Evolutionary conservation across 2,329 filamentous ascomycete species (phyloP).

Genomic region (Cadophora sp.): DNA sequence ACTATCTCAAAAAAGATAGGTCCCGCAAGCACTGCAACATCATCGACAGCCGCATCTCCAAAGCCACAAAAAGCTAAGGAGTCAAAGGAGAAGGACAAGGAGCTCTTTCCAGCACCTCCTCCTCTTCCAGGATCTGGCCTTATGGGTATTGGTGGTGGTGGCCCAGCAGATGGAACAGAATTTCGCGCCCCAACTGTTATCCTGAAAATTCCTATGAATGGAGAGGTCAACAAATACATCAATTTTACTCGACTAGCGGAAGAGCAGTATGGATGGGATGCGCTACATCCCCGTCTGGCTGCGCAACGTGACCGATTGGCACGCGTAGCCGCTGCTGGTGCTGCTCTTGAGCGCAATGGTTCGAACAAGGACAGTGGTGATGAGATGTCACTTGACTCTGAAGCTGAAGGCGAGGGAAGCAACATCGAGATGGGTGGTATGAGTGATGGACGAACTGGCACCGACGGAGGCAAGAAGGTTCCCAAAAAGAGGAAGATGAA

Average conservation of each 20-base stretch:
- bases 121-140: slow-evolving; percentile 69
- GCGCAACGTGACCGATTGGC: slow-evolving; percentile 87
- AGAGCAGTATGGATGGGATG: slow-evolving; percentile 93
- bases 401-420: slow-evolving; percentile 78
- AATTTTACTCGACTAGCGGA: slow-evolving; percentile 96
- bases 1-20: slow-evolving; percentile 46
- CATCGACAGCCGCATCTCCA: slow-evolving; percentile 59
- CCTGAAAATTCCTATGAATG: slow-evolving; percentile 80
- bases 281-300: slow-evolving; percentile 87
- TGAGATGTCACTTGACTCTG: slow-evolving; percentile 80
- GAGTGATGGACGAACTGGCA: slow-evolving; percentile 62
- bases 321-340: slow-evolving; percentile 87
- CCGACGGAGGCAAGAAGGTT: slow-evolving; percentile 67
- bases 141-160: slow-evolving; percentile 62
- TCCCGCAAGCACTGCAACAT: slow-evolving; percentile 54
- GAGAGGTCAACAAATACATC: slow-evolving; percentile 87
- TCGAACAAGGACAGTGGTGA: slow-evolving; percentile 74
- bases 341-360: slow-evolving; percentile 79
- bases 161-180: slow-evolving; percentile 60
- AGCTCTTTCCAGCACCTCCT: slow-evolving; percentile 50
- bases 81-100: slow-evolving; percentile 30
- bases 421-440: slow-evolving; percentile 88
- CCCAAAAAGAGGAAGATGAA: slow-evolving; percentile 79
- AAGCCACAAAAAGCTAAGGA: slow-evolving; percentile 63
- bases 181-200: slow-evolving; percentile 76